phyloP scores from a whole-genome alignment of 2,329 filamentous ascomycete species.

The Colletotrichum tropicicola region DNA sequence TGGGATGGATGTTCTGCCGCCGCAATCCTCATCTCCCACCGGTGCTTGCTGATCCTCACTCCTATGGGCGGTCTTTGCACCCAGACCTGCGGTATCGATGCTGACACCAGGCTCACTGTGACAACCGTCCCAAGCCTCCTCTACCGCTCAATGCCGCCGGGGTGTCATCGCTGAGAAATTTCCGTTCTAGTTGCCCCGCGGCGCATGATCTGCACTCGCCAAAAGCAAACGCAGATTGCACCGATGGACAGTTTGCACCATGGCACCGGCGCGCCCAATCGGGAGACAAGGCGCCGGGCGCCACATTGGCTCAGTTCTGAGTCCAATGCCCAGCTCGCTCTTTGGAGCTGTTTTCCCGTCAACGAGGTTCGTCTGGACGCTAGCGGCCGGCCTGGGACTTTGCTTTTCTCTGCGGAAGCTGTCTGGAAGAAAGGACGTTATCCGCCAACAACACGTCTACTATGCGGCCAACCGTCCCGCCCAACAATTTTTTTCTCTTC shows the following conservation, averaged over 20 bases:
- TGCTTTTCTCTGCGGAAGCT: neutral
- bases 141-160: neutral
- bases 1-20: neutral
- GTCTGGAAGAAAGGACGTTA: constrained; percentile 1
- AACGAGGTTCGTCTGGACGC: neutral
- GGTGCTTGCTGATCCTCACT: neutral
- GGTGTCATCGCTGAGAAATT: neutral
- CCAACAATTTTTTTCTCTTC: neutral
- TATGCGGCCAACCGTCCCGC: neutral
- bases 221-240: constrained; percentile 2
- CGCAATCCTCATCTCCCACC: neutral
- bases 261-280: neutral
- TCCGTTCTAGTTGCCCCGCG: neutral
- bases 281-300: neutral
- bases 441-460: neutral
- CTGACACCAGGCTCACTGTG: neutral
- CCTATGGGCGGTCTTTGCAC: neutral
- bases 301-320: neutral
- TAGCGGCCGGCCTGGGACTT: neutral
- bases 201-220: constrained; percentile 10
- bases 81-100: neutral
- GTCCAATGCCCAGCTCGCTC: neutral
- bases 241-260: neutral
- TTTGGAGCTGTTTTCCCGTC: neutral
- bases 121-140: constrained; percentile 1